A percentile compares a stretch with the other conserved stretches of the same genome.
Conservation (phyloP, 257 asterid species). For the Salvia rosmarinus region DNA sequence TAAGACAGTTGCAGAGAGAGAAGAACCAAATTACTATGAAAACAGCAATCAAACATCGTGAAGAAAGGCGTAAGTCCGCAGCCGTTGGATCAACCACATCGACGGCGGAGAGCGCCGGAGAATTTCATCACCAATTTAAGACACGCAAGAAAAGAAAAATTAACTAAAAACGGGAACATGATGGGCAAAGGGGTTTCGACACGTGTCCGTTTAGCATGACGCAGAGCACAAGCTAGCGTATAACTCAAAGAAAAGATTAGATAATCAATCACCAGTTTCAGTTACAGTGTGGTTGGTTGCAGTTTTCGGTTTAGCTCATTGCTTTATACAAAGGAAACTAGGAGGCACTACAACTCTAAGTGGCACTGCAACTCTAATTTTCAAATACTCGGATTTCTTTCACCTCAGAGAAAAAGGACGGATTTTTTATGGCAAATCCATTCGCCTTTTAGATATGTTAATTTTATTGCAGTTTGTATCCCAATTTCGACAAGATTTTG, state of each 20-base stretch:
- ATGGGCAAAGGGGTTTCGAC: constrained; percentile 38
- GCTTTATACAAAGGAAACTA: constrained; percentile 29
- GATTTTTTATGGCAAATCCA: too few species aligned
- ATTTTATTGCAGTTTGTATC: too few species aligned
- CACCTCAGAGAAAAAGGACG: too few species aligned
- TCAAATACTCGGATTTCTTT: too few species aligned
- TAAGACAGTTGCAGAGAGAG: background rate
- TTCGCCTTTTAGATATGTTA: too few species aligned
- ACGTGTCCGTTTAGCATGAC: constrained; percentile 37
- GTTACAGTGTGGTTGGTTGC: constrained; percentile 27
- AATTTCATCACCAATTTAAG: constrained; percentile 9
- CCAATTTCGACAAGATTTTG: too few species aligned
- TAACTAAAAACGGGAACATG: constrained; percentile 29
- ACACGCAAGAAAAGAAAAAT: constrained; percentile 6
- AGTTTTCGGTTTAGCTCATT: constrained; percentile 2
- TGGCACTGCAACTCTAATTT: too few species aligned
- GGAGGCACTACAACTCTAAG: background rate
- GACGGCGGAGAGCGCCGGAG: constrained; percentile 30
- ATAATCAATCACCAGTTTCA: constrained; percentile 20
- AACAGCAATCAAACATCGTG: constrained; percentile 7
- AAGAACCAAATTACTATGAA: background rate
- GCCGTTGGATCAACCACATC: constrained; percentile 29
- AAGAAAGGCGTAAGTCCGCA: background rate
- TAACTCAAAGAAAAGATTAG: constrained; percentile 32
- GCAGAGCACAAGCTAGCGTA: constrained; percentile 38